phyloP scores from a whole-genome alignment of 2,329 filamentous ascomycete species.

The Fusarium anguioides region DNA sequence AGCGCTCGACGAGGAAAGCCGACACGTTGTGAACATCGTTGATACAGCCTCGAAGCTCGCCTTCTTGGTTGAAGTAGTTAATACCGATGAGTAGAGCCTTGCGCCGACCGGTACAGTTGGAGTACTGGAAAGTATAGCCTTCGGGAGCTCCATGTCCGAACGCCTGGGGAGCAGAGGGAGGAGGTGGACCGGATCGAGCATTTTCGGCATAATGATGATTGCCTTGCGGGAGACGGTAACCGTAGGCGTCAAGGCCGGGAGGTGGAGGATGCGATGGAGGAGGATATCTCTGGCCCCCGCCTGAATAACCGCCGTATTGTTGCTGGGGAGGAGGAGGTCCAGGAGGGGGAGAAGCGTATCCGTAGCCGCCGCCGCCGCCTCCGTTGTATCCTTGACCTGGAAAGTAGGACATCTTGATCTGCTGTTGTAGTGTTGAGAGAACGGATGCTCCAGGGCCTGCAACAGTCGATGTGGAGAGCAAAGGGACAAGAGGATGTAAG shows the following conservation, averaged over 20 bases:
- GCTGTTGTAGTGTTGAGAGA: slow-evolving; percentile 8
- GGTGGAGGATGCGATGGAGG: slow-evolving; percentile 56
- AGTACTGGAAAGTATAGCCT: slow-evolving; percentile 80
- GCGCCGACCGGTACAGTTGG: slow-evolving; percentile 76
- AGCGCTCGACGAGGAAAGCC: slow-evolving; percentile 73
- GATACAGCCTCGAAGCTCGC: slow-evolving; percentile 80
- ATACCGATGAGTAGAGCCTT: slow-evolving; percentile 83
- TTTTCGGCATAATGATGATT: slow-evolving; percentile 44
- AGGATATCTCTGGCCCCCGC: slow-evolving; percentile 44
- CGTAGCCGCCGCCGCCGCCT: slow-evolving; percentile 48
- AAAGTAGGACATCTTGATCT: slow-evolving; percentile 53
- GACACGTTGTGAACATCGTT: slow-evolving; percentile 85
- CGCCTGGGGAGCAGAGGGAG: slow-evolving; percentile 62
- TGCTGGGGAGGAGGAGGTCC: slow-evolving; percentile 44
- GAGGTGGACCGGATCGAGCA: slow-evolving; percentile 53
- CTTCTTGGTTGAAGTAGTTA: slow-evolving; percentile 81
- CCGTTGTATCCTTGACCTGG: slow-evolving; percentile 56
- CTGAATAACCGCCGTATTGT: slow-evolving; percentile 33
- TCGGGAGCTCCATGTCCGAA: slow-evolving; percentile 76
- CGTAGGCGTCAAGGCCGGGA: slow-evolving; percentile 57
- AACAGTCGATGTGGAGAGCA: slow-evolving; percentile 4
- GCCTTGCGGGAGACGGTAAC: slow-evolving; percentile 55
- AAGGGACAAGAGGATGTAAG: slow-evolving; percentile 8
- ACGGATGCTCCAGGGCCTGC: slow-evolving; percentile 1
- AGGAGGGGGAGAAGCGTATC: slow-evolving; percentile 42